These are phyloP conservation scores for Lodderomyces metapsilosis DNA, from an alignment of 1,139 yeast species.

Conservation along the genomic window DNA sequence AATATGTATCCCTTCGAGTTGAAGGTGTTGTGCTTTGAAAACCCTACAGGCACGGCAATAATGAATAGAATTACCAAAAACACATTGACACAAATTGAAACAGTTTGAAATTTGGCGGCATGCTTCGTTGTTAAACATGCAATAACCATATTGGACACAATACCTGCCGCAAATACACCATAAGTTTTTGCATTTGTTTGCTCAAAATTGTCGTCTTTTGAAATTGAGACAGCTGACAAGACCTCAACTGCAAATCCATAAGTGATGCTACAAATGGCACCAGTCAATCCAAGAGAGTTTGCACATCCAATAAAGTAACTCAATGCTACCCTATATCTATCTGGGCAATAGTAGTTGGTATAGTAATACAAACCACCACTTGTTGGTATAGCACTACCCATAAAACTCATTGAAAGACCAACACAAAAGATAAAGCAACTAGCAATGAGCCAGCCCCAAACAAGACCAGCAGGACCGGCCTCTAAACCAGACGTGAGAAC, in stretches of 20 bases:
- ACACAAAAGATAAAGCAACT: slow-evolving; percentile 54
- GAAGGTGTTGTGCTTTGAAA: slow-evolving; percentile 47
- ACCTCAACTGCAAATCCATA: slow-evolving; percentile 39
- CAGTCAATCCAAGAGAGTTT: slow-evolving; percentile 33
- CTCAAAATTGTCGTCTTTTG: slow-evolving; percentile 28
- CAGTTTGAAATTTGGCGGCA: slow-evolving; percentile 57
- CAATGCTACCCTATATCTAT: slow-evolving; percentile 26
- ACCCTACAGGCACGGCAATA: slow-evolving; percentile 67
- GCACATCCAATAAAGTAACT: slow-evolving; percentile 46
- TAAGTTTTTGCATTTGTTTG: slow-evolving; percentile 29
- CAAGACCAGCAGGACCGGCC: slow-evolving; percentile 50
- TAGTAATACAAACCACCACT: slow-evolving; percentile 68
- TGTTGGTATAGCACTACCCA: slow-evolving; percentile 67
- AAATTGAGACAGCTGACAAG: slow-evolving; percentile 31
- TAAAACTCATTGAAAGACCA: slow-evolving; percentile 63
- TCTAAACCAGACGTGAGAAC: slow-evolving; percentile 29
- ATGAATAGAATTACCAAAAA: slow-evolving; percentile 52
- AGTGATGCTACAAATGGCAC: slow-evolving; percentile 35
- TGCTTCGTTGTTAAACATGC: slow-evolving; percentile 53
- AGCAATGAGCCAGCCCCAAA: slow-evolving; percentile 73
- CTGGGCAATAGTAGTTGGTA: slow-evolving; percentile 40
- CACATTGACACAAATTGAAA: slow-evolving; percentile 58
- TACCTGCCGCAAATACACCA: slow-evolving; percentile 36
- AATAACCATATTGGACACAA: slow-evolving; percentile 24
- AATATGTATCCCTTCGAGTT: slow-evolving; percentile 49